Base-by-base conservation (phyloP, 116 monocot genomes). In the Thalassia testudinum region DNA sequence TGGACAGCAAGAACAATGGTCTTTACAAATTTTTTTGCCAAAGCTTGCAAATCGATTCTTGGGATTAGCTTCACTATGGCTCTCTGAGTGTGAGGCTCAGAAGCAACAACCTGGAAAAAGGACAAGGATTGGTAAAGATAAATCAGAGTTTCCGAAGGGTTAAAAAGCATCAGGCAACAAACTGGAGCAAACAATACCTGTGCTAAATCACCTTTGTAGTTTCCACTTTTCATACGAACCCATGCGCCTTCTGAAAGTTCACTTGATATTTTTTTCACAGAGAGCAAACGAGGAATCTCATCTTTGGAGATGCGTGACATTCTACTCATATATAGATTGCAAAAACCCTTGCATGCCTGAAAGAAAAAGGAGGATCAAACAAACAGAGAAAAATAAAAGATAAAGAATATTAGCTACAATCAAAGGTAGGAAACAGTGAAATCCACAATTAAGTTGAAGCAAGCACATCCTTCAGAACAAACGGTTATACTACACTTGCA, bases 131-230 rank as follows among this genome's bases (percentile, higher is more conserved):
- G n/a, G 30, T 34, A 5, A 34, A 34, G 10, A 34, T n/a, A 34
- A 34, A 34, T 10, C 30, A 34, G 30, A 34, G n/a, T n/a, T n/a
- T n/a, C n/a, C n/a, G n/a, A n/a, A 34, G 6, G 10, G 10, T 3
- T 34, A 34, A 34, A 3, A 5, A 10, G 3, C 30, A 34, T 3
- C 30, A 34, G 10, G 30, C 10, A 34, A 34, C 30, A 34, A 34
- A 34, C 30, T 34, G 30, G 30, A 10, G 10, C 30, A 10, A 34
- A 1, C 1, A 55, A 52, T 60, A 89, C 97, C 85, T 82, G 73
- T 52, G 79, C 97, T 47, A 97, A 60, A 61, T 97, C 97, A 37
- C 89, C 97, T 77, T 85, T 97, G 52, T 97, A 97, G 8, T 72
- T 84, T 26, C 97, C 97, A 61, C 53, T 69, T 56, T 85, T 97